Evolutionary conservation across 257 asterid genomes (phyloP).

Genomic region (Solanum habrochaites): DNA sequence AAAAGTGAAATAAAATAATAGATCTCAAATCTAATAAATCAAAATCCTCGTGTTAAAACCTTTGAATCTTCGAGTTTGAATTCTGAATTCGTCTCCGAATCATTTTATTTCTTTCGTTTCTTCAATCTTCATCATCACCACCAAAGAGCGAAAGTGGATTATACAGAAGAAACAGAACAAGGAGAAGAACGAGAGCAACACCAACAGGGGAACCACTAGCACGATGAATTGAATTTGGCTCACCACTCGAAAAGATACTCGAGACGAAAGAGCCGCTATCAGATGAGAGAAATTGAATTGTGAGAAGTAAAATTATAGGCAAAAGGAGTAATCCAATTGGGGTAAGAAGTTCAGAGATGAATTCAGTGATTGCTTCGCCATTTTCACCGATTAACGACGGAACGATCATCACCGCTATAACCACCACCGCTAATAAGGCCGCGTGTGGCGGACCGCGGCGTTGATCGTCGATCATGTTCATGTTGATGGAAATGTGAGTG

Average conservation of each 20-base stretch:
- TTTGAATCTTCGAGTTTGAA: neutral
- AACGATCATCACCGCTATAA: slow-evolving; percentile 40
- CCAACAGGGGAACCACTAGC: slow-evolving; percentile 88
- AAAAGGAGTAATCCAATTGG: slow-evolving; percentile 75
- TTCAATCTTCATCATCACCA: slow-evolving; percentile 56
- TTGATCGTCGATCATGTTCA: slow-evolving; percentile 42
- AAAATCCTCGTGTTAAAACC: neutral
- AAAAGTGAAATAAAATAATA: neutral
- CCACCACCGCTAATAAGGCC: slow-evolving; percentile 55
- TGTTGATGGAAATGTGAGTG: neutral
- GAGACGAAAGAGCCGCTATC: slow-evolving; percentile 59
- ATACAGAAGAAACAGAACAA: slow-evolving; percentile 60
- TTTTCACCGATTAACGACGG: slow-evolving; percentile 66
- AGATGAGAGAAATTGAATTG: slow-evolving; percentile 77
- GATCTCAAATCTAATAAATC: neutral
- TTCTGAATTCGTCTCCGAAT: neutral
- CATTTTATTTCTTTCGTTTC: neutral
- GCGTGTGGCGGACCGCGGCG: slow-evolving; percentile 78
- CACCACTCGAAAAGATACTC: slow-evolving; percentile 46
- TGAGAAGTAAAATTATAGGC: slow-evolving; percentile 61
- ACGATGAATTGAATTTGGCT: slow-evolving; percentile 70
- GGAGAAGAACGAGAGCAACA: slow-evolving; percentile 54
- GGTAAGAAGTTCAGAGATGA: slow-evolving; percentile 63
- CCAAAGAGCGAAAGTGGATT: slow-evolving; percentile 61
- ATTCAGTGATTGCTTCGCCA: slow-evolving; percentile 76